Percentiles rank a stretch among this genome's conserved stretches.
Evolutionary conservation across 129 eudicot genomes (phyloP).

Genomic region (Flaveria brownii): DNA sequence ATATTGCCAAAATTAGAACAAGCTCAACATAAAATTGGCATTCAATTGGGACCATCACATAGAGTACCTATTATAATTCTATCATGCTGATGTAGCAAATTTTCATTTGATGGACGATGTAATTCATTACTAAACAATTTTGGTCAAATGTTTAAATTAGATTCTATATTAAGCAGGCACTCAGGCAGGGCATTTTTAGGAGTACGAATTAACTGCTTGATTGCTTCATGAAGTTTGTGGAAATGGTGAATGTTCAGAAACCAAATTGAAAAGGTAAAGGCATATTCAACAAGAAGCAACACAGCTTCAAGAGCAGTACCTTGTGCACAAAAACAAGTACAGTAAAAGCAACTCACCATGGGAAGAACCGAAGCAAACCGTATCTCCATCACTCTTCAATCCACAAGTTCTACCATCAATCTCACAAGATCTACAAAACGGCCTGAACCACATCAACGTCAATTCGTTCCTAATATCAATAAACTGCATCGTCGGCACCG

Average conservation of each 20-base stretch:
- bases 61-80: neutral
- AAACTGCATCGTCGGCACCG: constrained; percentile 35
- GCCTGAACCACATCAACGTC: no score
- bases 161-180: neutral
- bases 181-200: constrained; percentile 11
- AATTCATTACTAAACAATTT: neutral
- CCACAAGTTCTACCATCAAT: no score
- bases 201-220: constrained; percentile 6
- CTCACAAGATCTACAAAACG: no score
- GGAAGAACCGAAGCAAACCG: no score
- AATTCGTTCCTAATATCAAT: no score
- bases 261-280: no score
- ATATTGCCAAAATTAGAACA: neutral
- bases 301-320: no score
- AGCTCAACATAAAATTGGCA: constrained; percentile 12
- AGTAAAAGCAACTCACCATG: no score
- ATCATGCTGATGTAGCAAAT: constrained; percentile 13
- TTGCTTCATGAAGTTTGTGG: constrained; percentile 6
- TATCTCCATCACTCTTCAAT: no score
- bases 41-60: constrained; percentile 4
- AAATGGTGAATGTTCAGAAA: neutral
- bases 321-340: no score
- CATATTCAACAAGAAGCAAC: no score
- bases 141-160: neutral
- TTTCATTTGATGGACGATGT: constrained; percentile 1